Percentiles rank a stretch among this genome's conserved stretches.
Evolutionary conservation across 2,329 filamentous ascomycete species (phyloP).

Genomic region (Aplosporella prunicola): DNA sequence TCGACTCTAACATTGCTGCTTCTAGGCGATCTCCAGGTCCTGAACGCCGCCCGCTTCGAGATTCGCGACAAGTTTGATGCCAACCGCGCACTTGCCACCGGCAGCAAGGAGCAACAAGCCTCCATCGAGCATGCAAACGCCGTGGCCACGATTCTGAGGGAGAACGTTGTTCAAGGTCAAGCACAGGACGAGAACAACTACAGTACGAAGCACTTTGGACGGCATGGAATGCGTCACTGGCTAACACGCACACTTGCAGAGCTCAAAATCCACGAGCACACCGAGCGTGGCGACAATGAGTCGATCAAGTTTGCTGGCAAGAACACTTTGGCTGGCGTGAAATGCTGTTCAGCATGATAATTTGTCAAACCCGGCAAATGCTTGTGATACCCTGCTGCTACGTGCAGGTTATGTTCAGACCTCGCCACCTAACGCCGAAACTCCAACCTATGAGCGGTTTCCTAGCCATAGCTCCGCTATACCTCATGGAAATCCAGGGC

Average conservation of each 20-base stretch:
- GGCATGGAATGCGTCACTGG: slow-evolving; percentile 13
- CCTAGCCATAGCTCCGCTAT: no score
- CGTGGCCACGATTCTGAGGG: slow-evolving; percentile 65
- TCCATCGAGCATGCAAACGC: slow-evolving; percentile 73
- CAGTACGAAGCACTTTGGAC: slow-evolving; percentile 39
- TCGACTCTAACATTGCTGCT: background rate
- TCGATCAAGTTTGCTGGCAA: slow-evolving; percentile 58
- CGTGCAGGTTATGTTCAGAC: background rate
- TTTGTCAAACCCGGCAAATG: background rate
- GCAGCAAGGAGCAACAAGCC: slow-evolving; percentile 50
- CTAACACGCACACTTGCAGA: slow-evolving; percentile 41
- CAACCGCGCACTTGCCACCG: slow-evolving; percentile 50
- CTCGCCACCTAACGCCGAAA: slow-evolving; percentile 14
- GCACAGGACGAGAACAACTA: slow-evolving; percentile 42
- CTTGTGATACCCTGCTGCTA: slow-evolving; percentile 8
- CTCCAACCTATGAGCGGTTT: no score
- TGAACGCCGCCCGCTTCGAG: slow-evolving; percentile 60
- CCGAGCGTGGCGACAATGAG: slow-evolving; percentile 88
- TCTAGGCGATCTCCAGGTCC: slow-evolving; percentile 59
- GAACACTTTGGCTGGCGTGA: slow-evolving; percentile 24
- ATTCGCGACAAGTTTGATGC: slow-evolving; percentile 66
- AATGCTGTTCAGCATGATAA: slow-evolving; percentile 28
- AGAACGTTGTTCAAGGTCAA: slow-evolving; percentile 81
- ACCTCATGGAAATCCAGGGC: no score
- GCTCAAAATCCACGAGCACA: slow-evolving; percentile 81